These are phyloP conservation scores for Stereum hirsutum DNA, from an alignment of 1,284 basidiomycete genomes.

Conservation along the genomic window DNA sequence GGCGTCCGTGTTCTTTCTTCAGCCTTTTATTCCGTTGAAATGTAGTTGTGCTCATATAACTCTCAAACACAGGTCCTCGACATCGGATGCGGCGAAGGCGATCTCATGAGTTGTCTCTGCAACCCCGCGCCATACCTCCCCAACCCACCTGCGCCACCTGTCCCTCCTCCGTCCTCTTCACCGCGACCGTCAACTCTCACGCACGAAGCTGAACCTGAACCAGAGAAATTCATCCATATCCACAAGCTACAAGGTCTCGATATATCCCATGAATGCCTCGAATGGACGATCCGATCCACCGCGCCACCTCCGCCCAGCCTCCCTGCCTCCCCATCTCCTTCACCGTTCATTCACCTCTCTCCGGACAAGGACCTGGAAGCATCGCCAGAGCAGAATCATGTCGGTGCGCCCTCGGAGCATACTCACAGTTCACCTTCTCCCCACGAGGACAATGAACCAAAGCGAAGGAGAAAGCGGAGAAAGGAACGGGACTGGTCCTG, in stretches of 20 bases:
- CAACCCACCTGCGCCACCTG: conserved; percentile 6
- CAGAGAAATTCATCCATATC: conserved; percentile 51
- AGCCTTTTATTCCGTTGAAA: not conserved
- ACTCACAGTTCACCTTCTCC: no score
- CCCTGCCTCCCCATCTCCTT: no score
- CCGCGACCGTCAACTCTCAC: no score
- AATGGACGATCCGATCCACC: conserved; percentile 38
- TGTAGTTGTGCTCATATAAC: not conserved
- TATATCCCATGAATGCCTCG: conserved; percentile 40
- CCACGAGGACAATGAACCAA: no score
- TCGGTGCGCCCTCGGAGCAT: no score
- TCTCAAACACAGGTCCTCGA: conserved; percentile 51
- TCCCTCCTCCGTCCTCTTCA: no score
- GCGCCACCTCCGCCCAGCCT: conserved; percentile 20
- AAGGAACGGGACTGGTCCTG: conserved; percentile 8
- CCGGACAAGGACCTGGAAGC: no score
- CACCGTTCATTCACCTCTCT: no score
- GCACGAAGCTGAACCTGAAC: conserved; percentile 20
- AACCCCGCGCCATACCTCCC: conserved; percentile 63
- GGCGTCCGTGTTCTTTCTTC: no score
- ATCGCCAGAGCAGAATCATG: no score
- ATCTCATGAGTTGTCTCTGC: conserved; percentile 58
- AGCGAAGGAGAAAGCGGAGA: not conserved
- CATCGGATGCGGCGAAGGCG: conserved; percentile 74
- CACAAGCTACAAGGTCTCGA: conserved; percentile 61